Evolutionary conservation across 805 yeast genomes (phyloP).

Genomic region (Sugiyamaella lignohabitans): DNA sequence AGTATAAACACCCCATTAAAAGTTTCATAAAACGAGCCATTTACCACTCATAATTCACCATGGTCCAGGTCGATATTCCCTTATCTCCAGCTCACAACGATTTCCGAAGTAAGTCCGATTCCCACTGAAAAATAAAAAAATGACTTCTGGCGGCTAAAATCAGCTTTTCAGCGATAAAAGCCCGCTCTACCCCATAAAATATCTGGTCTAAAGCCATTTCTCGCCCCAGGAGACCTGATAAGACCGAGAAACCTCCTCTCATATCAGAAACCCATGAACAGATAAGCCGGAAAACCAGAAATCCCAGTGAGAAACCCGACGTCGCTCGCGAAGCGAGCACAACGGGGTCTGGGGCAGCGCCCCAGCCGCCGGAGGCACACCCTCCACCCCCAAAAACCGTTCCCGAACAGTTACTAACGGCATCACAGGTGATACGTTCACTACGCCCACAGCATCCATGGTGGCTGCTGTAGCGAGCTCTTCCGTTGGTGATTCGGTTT

Average conservation of each 20-base stretch:
- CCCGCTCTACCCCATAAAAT: not conserved
- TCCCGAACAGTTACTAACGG: too few relatives aligned
- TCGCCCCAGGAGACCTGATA: too few relatives aligned
- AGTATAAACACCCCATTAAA: not conserved
- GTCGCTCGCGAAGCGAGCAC: too few relatives aligned
- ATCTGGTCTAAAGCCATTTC: not conserved
- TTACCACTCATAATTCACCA: not conserved
- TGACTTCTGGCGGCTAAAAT: too few relatives aligned
- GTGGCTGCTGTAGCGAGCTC: constrained; percentile 50
- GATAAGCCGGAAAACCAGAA: too few relatives aligned
- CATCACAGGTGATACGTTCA: constrained; percentile 67
- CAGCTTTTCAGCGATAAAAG: too few relatives aligned
- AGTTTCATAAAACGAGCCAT: not conserved
- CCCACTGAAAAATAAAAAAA: too few relatives aligned
- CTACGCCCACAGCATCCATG: constrained; percentile 77
- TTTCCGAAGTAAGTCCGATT: constrained; percentile 19
- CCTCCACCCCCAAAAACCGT: not conserved
- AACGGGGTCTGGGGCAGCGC: too few relatives aligned
- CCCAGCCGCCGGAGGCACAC: not conserved
- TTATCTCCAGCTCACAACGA: constrained; percentile 18
- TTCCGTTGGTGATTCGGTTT: constrained; percentile 82
- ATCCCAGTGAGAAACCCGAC: too few relatives aligned
- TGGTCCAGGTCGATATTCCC: constrained; percentile 9
- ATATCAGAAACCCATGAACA: too few relatives aligned
- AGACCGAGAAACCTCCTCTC: too few relatives aligned